These are phyloP conservation scores for Annulohypoxylon moriforme DNA, from an alignment of 495 filamentous ascomycete genomes.

Conservation along the genomic window DNA sequence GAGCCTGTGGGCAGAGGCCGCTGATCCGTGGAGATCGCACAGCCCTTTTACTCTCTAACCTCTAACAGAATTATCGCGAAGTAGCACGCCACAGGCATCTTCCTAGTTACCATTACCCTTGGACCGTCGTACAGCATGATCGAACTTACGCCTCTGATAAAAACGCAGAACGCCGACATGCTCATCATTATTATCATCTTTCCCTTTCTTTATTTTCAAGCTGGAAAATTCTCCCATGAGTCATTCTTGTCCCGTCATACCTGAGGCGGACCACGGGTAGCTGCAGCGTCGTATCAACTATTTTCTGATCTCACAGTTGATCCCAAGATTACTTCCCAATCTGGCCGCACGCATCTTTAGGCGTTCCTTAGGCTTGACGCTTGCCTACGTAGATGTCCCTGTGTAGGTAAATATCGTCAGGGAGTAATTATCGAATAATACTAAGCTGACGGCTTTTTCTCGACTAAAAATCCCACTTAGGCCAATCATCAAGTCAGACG, in stretches of 20 bases:
- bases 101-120: conserved; percentile 15
- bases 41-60: conserved; percentile 1
- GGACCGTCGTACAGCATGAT: conserved; percentile 36
- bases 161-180: conserved; percentile 17
- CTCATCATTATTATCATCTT: conserved; percentile 17
- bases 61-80: conserved; percentile 25
- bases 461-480: not conserved
- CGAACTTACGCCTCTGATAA: conserved; percentile 7
- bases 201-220: conserved; percentile 8
- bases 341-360: conserved; percentile 26
- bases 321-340: conserved; percentile 29
- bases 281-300: conserved; percentile 28
- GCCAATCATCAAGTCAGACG: not conserved
- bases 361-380: conserved; percentile 6
- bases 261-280: conserved; percentile 30
- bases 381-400: conserved; percentile 5
- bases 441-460: conserved; percentile 14
- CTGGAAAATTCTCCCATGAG: conserved; percentile 3
- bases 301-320: conserved; percentile 37
- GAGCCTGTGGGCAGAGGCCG: conserved; percentile 2
- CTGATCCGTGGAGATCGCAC: conserved; percentile 24
- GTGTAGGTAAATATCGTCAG: not conserved
- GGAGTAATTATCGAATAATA: conserved; percentile 3
- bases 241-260: conserved; percentile 19
- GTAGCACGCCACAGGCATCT: conserved; percentile 25